These are phyloP conservation scores for Ulota crispa DNA, from an alignment of 225 moss, liverwort and hornwort genomes.

Conservation along the genomic window DNA sequence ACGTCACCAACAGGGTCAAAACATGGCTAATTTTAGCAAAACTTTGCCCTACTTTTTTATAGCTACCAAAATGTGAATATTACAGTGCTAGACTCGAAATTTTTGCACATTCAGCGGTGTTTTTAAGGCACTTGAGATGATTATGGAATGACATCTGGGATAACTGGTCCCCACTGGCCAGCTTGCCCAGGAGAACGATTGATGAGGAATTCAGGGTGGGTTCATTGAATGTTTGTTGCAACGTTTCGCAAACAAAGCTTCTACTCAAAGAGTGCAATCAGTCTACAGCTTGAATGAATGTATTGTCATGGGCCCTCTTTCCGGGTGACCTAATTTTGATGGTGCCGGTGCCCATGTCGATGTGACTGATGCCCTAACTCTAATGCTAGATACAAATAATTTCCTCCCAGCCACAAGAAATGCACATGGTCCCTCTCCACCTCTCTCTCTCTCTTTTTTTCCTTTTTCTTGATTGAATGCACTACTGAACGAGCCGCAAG, in stretches of 20 bases:
- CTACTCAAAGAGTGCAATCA: not conserved
- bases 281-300: not conserved
- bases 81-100: no score
- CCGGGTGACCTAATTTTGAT: not conserved
- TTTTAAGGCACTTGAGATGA: no score
- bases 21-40: no score
- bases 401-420: not conserved
- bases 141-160: no score
- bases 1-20: no score
- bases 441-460: not conserved
- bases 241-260: not conserved
- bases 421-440: conserved; percentile 13
- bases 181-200: not conserved
- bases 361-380: conserved; percentile 25
- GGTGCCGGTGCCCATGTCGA: not conserved
- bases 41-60: no score
- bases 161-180: not conserved
- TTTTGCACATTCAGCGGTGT: no score
- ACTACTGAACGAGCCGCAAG: not conserved
- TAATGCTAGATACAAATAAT: not conserved
- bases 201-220: not conserved
- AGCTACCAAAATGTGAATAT: no score
- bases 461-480: conserved; percentile 3
- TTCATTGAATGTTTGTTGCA: not conserved
- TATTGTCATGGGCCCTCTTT: not conserved